Base-by-base conservation (phyloP, 345 rosid genomes). In the Clausena lansium region DNA sequence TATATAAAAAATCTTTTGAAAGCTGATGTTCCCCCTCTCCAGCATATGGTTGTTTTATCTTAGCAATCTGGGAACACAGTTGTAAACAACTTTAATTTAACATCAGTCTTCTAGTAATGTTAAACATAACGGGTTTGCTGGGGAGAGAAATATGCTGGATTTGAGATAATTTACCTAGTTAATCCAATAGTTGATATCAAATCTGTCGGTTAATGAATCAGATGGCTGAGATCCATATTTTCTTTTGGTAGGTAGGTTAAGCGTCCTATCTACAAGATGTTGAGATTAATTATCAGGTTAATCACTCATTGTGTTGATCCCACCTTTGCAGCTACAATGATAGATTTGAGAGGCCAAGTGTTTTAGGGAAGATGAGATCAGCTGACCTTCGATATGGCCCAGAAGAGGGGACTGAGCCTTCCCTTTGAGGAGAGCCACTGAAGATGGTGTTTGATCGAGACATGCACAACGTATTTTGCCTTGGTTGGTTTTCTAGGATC, bases 361-460 rank as follows among this genome's bases (percentile, higher is more conserved):
- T 52, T 47, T 0, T 8, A 35, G 35, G 9, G 22, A 13, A 9
- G 0, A 1, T 11, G 57, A 45, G 22, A 68, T 59, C 3, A 59
- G 52, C 4, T 15, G 52, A 13, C 11, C 35, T 17, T 19, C 0
- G 8, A 17, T 11, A 7, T 19, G 38, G 13, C 36, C 32, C 41
- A 55, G 33, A 71, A 52, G 45, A 55, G 45, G 9, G n/a, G 27
- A 19, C 38, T 4, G 14, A 11, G 13, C 41, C 32, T 8, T 0
- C 50, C 25, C 50, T 47, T 27, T 1, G 32, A 65, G 55, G 39
- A 60, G 33, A 69, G 75, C 76, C 76, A 24, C 24, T 61, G 58
- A 70, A 70, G 70, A 61, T 77, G 80, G 70, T 19, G 61, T 55
- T 22, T 59, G 52, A 74, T 33, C 33, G 62, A 11, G 78, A 64